Base-by-base conservation (phyloP, 176 grass and related monocot species). In the Oryza glumipatula region DNA sequence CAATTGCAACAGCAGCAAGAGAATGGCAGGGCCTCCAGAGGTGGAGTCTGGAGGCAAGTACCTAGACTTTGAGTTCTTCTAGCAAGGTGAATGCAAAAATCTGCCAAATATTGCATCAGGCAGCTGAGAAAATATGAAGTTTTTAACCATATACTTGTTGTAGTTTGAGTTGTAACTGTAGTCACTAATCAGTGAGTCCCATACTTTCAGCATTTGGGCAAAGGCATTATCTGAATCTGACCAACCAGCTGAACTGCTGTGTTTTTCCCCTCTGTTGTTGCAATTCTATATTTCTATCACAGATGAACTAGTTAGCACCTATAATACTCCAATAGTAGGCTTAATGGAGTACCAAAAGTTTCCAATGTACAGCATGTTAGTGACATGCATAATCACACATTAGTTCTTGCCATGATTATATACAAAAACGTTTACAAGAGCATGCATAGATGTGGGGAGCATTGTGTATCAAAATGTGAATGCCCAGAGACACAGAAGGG, bases 51-150 rank as follows among this genome's bases (percentile, higher is more conserved):
- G 88, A 36, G 92, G 92, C 12, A 93, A 90, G 54, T 93, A 77
- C 60, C 79, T 93, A 0, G 92, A 93, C 65, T 93, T 93, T 13
- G 92, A 93, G 70, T 93, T 93, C 82, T 93, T 93, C 72, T 93
- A 84, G 76, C 17, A 30, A 7, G 15, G 9, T 73, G 35, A 49
- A 48, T 67, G 58, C 58, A 63, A 67, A 10, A 2, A 7, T 6
- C 17, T 69, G 61, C 24, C 8, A 66, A 66, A 66, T 17, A 58
- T 58, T 58, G 17, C 17, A 21, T 36, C 10, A 58, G 16, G 36
- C 0, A 15, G 30, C 9, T 44, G 19, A 7, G 19, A 4, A 35
- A 4, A 35, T 35, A 9, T n/a, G 0, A 63, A 63, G 48, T 46
- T 77, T 3, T 70, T 67, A 36, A 79, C 61, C 38, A 73, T 77